phyloP scores from a whole-genome alignment of 345 rosid species.

The Populus deltoides region DNA sequence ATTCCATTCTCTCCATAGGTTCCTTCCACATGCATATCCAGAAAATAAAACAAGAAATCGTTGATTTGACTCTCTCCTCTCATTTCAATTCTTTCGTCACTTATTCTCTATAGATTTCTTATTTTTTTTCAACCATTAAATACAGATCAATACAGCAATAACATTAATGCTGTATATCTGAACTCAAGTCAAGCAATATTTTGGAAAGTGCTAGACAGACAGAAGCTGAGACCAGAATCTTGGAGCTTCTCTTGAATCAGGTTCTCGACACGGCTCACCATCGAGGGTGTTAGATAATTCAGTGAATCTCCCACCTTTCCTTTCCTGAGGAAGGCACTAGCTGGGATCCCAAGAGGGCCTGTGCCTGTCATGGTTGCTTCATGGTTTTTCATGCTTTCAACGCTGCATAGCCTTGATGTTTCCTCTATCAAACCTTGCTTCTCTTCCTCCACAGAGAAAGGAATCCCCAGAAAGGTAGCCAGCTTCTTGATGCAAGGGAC shows the following conservation, averaged over 20 bases:
- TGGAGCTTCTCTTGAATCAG: slow-evolving; percentile 14
- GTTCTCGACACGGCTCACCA: slow-evolving; percentile 19
- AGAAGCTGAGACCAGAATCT: slow-evolving; percentile 24
- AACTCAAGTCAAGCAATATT: too few relatives aligned
- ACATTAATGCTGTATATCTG: too few relatives aligned
- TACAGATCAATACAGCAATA: too few relatives aligned
- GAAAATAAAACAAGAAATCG: not conserved
- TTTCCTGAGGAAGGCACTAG: slow-evolving; percentile 31
- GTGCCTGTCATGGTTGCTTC: slow-evolving; percentile 38
- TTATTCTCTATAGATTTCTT: too few relatives aligned
- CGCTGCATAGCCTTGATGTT: slow-evolving; percentile 29
- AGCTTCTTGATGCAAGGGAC: too few relatives aligned
- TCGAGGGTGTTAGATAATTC: slow-evolving; percentile 20
- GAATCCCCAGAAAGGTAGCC: not conserved
- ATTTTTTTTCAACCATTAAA: not conserved
- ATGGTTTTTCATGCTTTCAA: slow-evolving; percentile 42
- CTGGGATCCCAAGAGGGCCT: slow-evolving; percentile 18
- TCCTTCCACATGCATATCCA: too few relatives aligned
- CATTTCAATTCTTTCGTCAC: not conserved
- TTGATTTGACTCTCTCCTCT: not conserved
- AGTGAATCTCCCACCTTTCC: slow-evolving; percentile 44
- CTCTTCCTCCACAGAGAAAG: slow-evolving; percentile 24
- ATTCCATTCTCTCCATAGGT: too few relatives aligned
- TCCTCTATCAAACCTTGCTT: slow-evolving; percentile 29
- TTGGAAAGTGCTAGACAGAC: too few relatives aligned